A percentile compares a stretch with the other conserved stretches of the same genome.
These are phyloP conservation scores for Amorphotheca resinae DNA, from an alignment of 495 filamentous ascomycete genomes.

Conservation along the genomic window DNA sequence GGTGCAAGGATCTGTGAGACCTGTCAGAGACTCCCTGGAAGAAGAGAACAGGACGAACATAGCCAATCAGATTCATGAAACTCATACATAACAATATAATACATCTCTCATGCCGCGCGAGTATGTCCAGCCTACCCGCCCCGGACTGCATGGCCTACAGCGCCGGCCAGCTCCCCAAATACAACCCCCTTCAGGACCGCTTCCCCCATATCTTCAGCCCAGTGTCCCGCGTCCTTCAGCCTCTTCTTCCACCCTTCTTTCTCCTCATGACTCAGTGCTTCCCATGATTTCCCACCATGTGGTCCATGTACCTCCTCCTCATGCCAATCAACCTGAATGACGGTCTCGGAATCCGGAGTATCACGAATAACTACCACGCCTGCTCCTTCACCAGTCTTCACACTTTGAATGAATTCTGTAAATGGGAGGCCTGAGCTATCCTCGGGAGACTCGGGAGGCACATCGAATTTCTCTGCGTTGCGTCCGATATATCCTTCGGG, in stretches of 20 bases:
- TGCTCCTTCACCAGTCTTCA: conserved; percentile 10
- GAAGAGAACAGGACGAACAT: no score
- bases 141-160: conserved; percentile 18
- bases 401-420: conserved; percentile 8
- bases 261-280: conserved; percentile 47
- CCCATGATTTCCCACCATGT: conserved; percentile 45
- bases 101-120: no score
- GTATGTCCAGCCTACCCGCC: conserved; percentile 7
- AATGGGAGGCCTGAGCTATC: neutral
- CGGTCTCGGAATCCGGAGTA: neutral
- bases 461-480: neutral
- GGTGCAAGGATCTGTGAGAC: no score
- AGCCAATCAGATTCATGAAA: no score
- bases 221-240: conserved; percentile 57
- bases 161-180: conserved; percentile 48
- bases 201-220: conserved; percentile 60
- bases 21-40: no score
- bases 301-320: conserved; percentile 26
- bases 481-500: neutral
- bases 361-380: conserved; percentile 26
- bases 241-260: conserved; percentile 53
- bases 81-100: no score
- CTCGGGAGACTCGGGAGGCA: neutral
- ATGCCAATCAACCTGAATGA: neutral
- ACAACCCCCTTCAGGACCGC: conserved; percentile 59